These are phyloP conservation scores for Plicaturopsis crispa DNA, from an alignment of 768 basidiomycete genomes.

Conservation along the genomic window DNA sequence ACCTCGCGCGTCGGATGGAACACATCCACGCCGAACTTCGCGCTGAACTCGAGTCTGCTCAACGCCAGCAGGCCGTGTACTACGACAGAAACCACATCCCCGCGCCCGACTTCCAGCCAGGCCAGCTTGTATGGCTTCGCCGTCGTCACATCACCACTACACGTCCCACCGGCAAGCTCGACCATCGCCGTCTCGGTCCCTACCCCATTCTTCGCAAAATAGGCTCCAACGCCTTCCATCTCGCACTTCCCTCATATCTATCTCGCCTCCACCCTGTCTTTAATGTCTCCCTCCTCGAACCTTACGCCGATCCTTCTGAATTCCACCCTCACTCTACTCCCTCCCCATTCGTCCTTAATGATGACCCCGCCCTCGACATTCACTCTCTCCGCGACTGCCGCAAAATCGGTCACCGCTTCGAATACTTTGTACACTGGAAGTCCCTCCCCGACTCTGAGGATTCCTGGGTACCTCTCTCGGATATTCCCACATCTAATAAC, in stretches of 20 bases:
- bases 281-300: constrained; percentile 15
- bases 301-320: constrained; percentile 19
- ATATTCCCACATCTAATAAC: constrained; percentile 3
- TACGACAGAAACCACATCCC: constrained; percentile 2
- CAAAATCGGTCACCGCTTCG: constrained; percentile 3
- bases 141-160: constrained; percentile 16
- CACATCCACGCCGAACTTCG: constrained; percentile 10
- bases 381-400: constrained; percentile 3
- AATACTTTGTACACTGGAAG: constrained; percentile 7
- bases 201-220: constrained; percentile 7
- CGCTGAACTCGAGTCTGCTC: constrained; percentile 9
- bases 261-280: constrained; percentile 19
- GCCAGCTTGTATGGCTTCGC: constrained; percentile 13
- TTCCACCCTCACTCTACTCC: constrained; percentile 20
- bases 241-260: constrained; percentile 14
- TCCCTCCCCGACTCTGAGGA: constrained; percentile 1
- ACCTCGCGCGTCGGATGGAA: constrained; percentile 4
- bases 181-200: constrained; percentile 12
- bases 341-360: constrained; percentile 1
- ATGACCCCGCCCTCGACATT: too few relatives aligned
- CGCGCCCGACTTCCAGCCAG: constrained; percentile 7
- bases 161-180: constrained; percentile 18
- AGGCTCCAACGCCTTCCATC: constrained; percentile 15
- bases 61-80: constrained; percentile 4
- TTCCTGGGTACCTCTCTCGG: constrained; percentile 4